Evolutionary conservation across 1,284 basidiomycete species (phyloP).

Genomic region (Sanghuangporus baumii): DNA sequence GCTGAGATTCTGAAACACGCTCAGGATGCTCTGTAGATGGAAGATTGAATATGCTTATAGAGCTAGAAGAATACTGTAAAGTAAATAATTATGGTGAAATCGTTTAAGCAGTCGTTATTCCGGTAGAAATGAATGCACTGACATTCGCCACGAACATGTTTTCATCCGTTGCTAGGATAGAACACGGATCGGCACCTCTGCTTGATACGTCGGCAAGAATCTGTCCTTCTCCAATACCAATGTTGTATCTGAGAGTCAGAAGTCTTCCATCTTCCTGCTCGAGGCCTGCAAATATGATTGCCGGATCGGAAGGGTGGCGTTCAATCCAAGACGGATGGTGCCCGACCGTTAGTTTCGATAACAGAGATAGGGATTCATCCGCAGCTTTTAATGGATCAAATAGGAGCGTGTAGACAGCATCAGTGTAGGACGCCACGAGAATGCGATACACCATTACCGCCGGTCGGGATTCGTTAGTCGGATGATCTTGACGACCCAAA

Average conservation of each 20-base stretch:
- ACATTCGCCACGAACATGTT: constrained; percentile 65
- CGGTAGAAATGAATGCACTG: constrained; percentile 26
- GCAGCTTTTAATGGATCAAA: constrained; percentile 29
- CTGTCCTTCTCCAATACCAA: constrained; percentile 35
- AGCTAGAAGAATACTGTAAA: constrained; percentile 13
- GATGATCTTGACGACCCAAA: not conserved
- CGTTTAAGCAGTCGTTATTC: not conserved
- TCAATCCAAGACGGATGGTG: constrained; percentile 67
- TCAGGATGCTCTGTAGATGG: not conserved
- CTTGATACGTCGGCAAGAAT: constrained; percentile 42
- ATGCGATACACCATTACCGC: constrained; percentile 37
- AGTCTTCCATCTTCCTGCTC: constrained; percentile 59
- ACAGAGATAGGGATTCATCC: constrained; percentile 35
- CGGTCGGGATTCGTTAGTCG: not conserved
- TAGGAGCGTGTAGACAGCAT: constrained; percentile 46
- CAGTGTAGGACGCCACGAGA: constrained; percentile 59
- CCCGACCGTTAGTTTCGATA: constrained; percentile 46
- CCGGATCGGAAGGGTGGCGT: constrained; percentile 46
- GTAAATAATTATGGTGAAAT: not conserved
- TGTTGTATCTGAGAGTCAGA: constrained; percentile 46
- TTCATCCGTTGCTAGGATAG: constrained; percentile 42
- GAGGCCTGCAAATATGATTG: constrained; percentile 45
- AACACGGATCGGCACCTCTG: constrained; percentile 58
- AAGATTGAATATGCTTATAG: constrained; percentile 4
- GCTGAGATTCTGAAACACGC: not conserved